Conservation (phyloP, 345 rosid genomes). For the Gossypium stocksii region DNA sequence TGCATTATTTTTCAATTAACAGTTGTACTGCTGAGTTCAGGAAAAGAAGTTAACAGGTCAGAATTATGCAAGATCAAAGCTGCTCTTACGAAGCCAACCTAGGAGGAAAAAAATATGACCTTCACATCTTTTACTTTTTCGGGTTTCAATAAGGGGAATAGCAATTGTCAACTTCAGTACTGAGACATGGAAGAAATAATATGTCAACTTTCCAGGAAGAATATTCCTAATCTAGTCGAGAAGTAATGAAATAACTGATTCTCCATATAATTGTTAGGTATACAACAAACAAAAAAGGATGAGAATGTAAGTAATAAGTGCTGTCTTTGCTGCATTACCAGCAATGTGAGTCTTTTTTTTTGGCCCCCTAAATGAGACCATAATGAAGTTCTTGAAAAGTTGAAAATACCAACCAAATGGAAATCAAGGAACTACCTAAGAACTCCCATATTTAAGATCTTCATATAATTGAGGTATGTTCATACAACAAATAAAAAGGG, state of each 20-base stretch:
- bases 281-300: no score
- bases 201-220: background rate
- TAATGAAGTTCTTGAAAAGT: background rate
- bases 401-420: background rate
- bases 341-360: background rate
- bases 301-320: no score
- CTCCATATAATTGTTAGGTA: no score
- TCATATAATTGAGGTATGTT: no score
- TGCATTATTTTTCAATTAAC: background rate
- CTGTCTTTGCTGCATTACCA: background rate
- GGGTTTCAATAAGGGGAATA: no score
- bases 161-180: background rate
- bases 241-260: background rate
- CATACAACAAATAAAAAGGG: no score
- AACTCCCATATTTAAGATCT: background rate
- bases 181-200: background rate
- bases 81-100: background rate
- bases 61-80: background rate
- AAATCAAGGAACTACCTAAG: background rate
- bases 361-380: background rate
- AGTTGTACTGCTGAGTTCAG: background rate
- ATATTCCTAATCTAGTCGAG: background rate
- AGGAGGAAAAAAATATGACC: background rate
- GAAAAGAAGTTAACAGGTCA: background rate
- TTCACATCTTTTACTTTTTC: background rate